A percentile compares a stretch with the other conserved stretches of the same genome.
Conservation (phyloP, 192 early-diverging fungal genomes). For the Phlyctochytrium planicorne region DNA sequence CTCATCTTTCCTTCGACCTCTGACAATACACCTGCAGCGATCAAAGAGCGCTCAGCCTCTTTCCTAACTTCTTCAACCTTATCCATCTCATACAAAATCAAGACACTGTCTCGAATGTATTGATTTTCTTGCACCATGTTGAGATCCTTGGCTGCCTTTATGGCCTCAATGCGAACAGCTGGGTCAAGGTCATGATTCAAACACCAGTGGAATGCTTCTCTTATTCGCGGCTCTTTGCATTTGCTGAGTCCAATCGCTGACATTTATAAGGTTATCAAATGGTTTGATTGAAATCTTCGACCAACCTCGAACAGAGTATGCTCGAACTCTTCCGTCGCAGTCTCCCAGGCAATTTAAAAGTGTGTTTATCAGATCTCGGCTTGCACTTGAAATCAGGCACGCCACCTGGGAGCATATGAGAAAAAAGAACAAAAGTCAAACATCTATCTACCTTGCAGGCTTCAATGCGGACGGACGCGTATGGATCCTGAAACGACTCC, state of each 20-base stretch:
- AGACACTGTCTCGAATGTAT: conserved; percentile 35
- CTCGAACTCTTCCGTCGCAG: conserved; percentile 41
- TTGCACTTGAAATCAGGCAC: conserved; percentile 29
- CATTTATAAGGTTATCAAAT: too few relatives aligned
- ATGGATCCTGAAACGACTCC: conserved; percentile 42
- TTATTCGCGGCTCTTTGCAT: conserved; percentile 38
- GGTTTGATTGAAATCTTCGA: conserved; percentile 8
- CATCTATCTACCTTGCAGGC: conserved; percentile 53
- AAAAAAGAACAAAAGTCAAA: neutral
- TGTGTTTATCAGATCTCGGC: conserved; percentile 34
- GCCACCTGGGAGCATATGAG: conserved; percentile 31
- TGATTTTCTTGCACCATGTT: conserved; percentile 30
- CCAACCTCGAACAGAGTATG: conserved; percentile 54
- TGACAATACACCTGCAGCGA: conserved; percentile 27
- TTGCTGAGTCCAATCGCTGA: conserved; percentile 39
- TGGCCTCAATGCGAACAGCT: conserved; percentile 47
- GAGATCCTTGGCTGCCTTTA: conserved; percentile 35
- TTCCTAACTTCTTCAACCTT: conserved; percentile 33
- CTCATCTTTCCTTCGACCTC: conserved; percentile 6
- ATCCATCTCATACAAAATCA: conserved; percentile 41
- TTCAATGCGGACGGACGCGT: conserved; percentile 42
- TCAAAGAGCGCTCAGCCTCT: conserved; percentile 42
- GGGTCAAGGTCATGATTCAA: conserved; percentile 42
- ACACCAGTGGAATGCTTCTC: conserved; percentile 42
- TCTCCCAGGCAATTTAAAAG: conserved; percentile 42